A percentile compares a stretch with the other conserved stretches of the same genome.
phyloP scores from a whole-genome alignment of 108 stramenopile species.

The Cyclotella kingstonii region DNA sequence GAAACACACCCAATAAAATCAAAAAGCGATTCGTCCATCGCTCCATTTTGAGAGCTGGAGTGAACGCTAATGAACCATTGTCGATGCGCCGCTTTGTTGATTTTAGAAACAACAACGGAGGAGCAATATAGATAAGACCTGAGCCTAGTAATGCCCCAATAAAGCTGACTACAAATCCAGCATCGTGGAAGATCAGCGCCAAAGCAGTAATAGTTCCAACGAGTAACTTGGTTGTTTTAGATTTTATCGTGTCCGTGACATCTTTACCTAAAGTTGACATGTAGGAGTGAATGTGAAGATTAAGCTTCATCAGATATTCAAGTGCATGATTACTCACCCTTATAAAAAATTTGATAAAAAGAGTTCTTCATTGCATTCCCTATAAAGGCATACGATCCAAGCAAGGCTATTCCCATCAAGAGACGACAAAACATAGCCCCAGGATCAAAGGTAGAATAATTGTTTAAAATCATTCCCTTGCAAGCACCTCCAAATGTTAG shows the following conservation, averaged over 20 bases:
- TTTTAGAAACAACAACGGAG: conserved; percentile 72
- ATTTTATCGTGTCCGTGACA: conserved; percentile 33
- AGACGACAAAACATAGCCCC: conserved; percentile 82
- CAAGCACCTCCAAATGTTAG: conserved; percentile 85
- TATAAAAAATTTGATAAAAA: conserved; percentile 31
- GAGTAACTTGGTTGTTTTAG: conserved; percentile 34
- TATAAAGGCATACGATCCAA: conserved; percentile 87
- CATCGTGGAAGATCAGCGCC: conserved; percentile 73
- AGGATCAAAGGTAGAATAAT: conserved; percentile 76
- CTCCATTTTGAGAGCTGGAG: conserved; percentile 41
- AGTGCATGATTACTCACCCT: background rate
- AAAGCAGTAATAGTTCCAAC: conserved; percentile 56
- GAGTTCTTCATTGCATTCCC: conserved; percentile 52
- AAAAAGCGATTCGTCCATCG: conserved; percentile 53
- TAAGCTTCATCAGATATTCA: no score
- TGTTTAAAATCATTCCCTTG: conserved; percentile 86
- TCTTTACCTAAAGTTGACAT: no score
- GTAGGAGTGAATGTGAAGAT: no score
- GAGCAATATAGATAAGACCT: conserved; percentile 87
- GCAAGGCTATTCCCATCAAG: conserved; percentile 69
- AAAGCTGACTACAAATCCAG: conserved; percentile 88
- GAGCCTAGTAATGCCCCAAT: conserved; percentile 86
- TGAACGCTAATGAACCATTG: conserved; percentile 14
- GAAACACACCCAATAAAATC: conserved; percentile 53
- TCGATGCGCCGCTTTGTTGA: conserved; percentile 27